Evolutionary conservation across 108 stramenopile genomes (phyloP).

Genomic region (Cyclotella distinguenda): DNA sequence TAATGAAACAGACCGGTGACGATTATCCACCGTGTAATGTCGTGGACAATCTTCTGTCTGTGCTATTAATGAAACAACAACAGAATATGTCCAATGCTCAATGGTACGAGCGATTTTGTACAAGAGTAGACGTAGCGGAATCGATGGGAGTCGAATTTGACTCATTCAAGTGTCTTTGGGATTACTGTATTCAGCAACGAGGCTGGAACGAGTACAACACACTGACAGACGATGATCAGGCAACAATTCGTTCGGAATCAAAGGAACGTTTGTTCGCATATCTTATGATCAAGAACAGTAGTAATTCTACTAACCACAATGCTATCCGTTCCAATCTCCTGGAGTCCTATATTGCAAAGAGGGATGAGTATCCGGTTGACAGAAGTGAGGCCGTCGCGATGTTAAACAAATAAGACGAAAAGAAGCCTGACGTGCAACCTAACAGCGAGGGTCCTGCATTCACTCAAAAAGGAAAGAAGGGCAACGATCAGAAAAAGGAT

Average conservation of each 20-base stretch:
- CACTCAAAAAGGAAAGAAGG: slow-evolving; percentile 17
- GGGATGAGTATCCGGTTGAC: background rate
- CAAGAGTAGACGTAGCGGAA: slow-evolving; percentile 15
- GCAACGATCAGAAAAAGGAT: background rate
- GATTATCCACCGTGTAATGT: slow-evolving; percentile 8
- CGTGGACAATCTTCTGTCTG: background rate
- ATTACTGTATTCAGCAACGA: slow-evolving; percentile 5
- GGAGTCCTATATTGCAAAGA: background rate
- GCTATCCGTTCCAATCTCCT: background rate
- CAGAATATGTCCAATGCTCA: background rate
- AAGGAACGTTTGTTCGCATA: slow-evolving; percentile 9
- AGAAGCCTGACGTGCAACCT: slow-evolving; percentile 9
- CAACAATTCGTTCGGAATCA: background rate
- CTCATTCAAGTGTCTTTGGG: background rate
- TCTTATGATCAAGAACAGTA: background rate
- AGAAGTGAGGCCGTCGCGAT: background rate
- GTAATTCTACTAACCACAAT: background rate
- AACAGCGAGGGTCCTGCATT: slow-evolving; percentile 13
- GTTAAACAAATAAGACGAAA: slow-evolving; percentile 18
- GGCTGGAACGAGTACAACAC: background rate
- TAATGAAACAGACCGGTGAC: slow-evolving; percentile 6
- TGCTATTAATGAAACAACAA: slow-evolving; percentile 3
- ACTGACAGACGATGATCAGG: background rate
- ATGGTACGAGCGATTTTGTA: slow-evolving; percentile 4
- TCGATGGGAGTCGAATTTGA: slow-evolving; percentile 14